Evolutionary conservation across 306 rosid genomes (phyloP).

Genomic region (Rosa persica): DNA sequence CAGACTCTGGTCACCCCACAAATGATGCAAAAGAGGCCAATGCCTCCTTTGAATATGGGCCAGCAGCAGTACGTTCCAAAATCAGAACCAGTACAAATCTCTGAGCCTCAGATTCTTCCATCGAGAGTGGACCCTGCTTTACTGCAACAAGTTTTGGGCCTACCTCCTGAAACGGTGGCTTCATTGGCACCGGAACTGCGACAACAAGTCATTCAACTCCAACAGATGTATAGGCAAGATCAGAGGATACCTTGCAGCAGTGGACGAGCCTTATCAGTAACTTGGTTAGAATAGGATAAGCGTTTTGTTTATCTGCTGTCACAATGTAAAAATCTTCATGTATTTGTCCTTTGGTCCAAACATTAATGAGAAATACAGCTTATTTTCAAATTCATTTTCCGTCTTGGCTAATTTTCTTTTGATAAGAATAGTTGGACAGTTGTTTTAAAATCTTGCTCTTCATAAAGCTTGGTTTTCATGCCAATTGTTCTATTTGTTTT

Average conservation of each 20-base stretch:
- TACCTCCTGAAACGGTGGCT: constrained; percentile 71
- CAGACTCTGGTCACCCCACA: neutral
- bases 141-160: constrained; percentile 70
- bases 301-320: neutral
- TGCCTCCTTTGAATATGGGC: neutral
- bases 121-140: constrained; percentile 50
- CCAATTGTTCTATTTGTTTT: too few species aligned
- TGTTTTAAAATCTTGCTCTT: neutral
- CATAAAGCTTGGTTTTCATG: too few species aligned
- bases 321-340: neutral
- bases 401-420: neutral
- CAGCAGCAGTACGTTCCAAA: neutral
- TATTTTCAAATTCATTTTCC: neutral
- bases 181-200: constrained; percentile 63
- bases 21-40: neutral
- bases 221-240: constrained; percentile 27
- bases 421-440: too few species aligned
- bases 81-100: neutral
- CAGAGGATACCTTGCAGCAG: neutral
- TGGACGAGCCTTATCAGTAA: neutral
- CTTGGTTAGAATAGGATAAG: neutral
- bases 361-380: neutral
- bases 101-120: constrained; percentile 2
- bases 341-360: neutral
- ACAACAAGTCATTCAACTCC: constrained; percentile 72